A percentile compares a stretch with the other conserved stretches of the same genome.
Evolutionary conservation across 805 yeast genomes (phyloP).

Genomic region (Hanseniaspora occidentalis): DNA sequence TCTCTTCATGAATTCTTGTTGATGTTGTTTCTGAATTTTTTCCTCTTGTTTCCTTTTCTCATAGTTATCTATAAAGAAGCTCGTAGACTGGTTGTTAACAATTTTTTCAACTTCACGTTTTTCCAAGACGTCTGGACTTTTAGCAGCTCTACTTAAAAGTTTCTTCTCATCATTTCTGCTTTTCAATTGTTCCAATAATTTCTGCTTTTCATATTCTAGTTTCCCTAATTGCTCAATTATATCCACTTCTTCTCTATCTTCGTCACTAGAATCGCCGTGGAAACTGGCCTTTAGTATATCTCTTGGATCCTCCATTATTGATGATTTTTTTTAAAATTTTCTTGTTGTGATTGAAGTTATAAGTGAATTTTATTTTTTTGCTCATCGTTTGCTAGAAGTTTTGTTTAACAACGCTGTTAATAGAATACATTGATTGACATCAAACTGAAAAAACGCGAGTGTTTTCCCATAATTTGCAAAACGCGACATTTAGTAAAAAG

Average conservation of each 20-base stretch:
- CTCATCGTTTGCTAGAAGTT: too few species aligned
- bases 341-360: too few species aligned
- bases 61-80: slow-evolving; percentile 25
- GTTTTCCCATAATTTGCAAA: too few species aligned
- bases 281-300: slow-evolving; percentile 13
- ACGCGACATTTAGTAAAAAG: too few species aligned
- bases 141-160: neutral
- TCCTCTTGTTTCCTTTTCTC: slow-evolving; percentile 17
- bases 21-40: slow-evolving; percentile 11
- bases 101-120: slow-evolving; percentile 2
- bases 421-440: too few species aligned
- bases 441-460: too few species aligned
- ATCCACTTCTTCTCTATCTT: slow-evolving; percentile 14
- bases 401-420: too few species aligned
- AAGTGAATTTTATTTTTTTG: too few species aligned
- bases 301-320: slow-evolving; percentile 19
- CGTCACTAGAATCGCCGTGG: slow-evolving; percentile 13
- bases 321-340: neutral
- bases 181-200: slow-evolving; percentile 16
- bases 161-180: slow-evolving; percentile 10
- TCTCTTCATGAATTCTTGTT: slow-evolving; percentile 20
- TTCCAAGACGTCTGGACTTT: slow-evolving; percentile 1
- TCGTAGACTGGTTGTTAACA: slow-evolving; percentile 9
- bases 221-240: slow-evolving; percentile 14
- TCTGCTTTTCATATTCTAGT: slow-evolving; percentile 17